Base-by-base conservation (phyloP, 441 rosid genomes). In the Eutrema salsugineum region DNA sequence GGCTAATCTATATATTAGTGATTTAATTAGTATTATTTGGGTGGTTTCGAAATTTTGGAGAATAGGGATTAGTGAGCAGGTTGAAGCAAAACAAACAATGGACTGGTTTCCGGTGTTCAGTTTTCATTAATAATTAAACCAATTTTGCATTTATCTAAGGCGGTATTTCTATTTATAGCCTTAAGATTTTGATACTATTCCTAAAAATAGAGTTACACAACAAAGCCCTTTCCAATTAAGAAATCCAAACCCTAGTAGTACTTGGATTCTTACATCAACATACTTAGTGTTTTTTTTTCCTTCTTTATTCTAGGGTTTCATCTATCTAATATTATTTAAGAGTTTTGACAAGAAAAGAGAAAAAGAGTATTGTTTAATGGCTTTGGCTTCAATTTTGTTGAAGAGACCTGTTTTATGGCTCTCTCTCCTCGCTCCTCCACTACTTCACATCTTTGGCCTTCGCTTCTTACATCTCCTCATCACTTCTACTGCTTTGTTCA, bases 401-500 rank as follows among this genome's bases (percentile, higher is more conserved):
- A 78, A 70, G 72, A 84, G 70, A 49, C 79, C 80, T 20, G 32
- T 75, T 11, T 61, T 80, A 67, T 78, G 86, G 84, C 59, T 82
- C 17, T 67, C 76, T 50, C 69, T 71, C 72, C 72, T 81, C 14
- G 81, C 72, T 51, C 72, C 75, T 56, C 57, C 79, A 11, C 56
- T 83, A 57, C 72, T 81, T 70, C 54, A 69, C 69, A 67, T 82
- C 63, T 28, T 70, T 36, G 79, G 83, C 30, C 72, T 65, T 42
- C 76, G 86, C n/a, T 79, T 80, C 54, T 75, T 71, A 7, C 76
- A 83, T 63, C 44, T 80, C 33, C 11, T 85, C 71, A 46, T 89
- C 8, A 75, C 74, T 61, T 76, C 81, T 27, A 61, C 86, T 27
- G 57, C 80, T 70, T 63, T 79, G 44, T 65, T 90, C 75, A 73